phyloP scores from a whole-genome alignment of 768 basidiomycete genomes.

The Rhodotorula diobovata region DNA sequence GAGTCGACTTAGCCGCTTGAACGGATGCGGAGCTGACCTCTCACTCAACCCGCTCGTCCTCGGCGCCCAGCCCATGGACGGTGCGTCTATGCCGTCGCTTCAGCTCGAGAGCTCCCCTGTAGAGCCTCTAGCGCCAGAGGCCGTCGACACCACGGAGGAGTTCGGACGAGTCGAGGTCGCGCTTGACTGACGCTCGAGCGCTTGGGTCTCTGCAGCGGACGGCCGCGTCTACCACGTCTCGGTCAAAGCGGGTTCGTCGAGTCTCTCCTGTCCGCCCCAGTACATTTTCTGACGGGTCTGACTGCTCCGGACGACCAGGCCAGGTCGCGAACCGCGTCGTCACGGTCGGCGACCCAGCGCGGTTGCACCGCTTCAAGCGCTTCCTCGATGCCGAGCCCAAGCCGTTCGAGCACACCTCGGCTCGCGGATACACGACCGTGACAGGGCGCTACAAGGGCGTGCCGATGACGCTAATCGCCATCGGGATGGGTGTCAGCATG shows the following conservation, averaged over 20 bases:
- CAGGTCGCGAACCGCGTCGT: conserved; percentile 79
- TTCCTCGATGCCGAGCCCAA: conserved; percentile 55
- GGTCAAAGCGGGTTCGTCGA: neutral
- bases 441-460: conserved; percentile 62
- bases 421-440: conserved; percentile 70
- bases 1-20: too few relatives aligned
- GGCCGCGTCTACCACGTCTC: conserved; percentile 31
- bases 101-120: too few relatives aligned
- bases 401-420: conserved; percentile 60
- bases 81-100: too few relatives aligned
- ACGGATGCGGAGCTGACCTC: conserved; percentile 8
- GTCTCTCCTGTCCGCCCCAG: neutral
- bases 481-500: conserved; percentile 76
- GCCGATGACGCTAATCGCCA: conserved; percentile 68
- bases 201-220: neutral
- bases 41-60: neutral
- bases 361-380: conserved; percentile 60
- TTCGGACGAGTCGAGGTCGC: too few relatives aligned
- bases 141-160: too few relatives aligned
- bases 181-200: neutral
- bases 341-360: conserved; percentile 69
- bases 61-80: neutral
- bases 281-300: too few relatives aligned
- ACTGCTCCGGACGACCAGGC: conserved; percentile 54
- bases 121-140: neutral